Percentiles rank a stretch among this genome's conserved stretches.
These are phyloP conservation scores for Dalbergia cochinchinensis DNA, from an alignment of 306 rosid species.

Conservation along the genomic window DNA sequence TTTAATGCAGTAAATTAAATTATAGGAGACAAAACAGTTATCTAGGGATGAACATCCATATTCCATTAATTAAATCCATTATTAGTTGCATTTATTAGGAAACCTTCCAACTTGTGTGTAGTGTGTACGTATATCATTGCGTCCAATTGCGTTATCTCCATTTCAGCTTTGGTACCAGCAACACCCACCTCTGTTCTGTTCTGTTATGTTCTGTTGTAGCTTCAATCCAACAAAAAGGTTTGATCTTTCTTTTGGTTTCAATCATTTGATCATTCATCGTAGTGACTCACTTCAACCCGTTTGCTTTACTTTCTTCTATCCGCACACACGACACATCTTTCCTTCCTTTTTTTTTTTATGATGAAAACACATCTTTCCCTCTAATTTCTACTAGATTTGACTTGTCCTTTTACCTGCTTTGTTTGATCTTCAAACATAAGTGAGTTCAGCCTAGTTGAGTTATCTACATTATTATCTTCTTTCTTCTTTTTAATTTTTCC, in stretches of 20 bases:
- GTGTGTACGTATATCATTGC: neutral
- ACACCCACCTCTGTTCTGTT: neutral
- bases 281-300: neutral
- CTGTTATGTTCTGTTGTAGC: slow-evolving; percentile 28
- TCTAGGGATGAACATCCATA: neutral
- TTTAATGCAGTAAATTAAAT: too few species aligned
- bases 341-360: too few species aligned
- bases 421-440: neutral
- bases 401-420: neutral
- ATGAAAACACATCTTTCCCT: neutral
- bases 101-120: neutral
- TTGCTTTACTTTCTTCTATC: neutral
- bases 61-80: neutral
- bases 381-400: slow-evolving; percentile 6
- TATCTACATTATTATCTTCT: neutral
- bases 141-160: neutral
- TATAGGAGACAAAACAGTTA: too few species aligned
- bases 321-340: neutral
- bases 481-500: neutral
- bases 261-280: neutral
- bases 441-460: slow-evolving; percentile 17
- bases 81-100: neutral
- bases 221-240: slow-evolving; percentile 41
- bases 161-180: slow-evolving; percentile 25
- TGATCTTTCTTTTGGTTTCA: neutral